Evolutionary conservation across 352 stramenopile genomes (phyloP).

Genomic region (Phytopythium litorale): DNA sequence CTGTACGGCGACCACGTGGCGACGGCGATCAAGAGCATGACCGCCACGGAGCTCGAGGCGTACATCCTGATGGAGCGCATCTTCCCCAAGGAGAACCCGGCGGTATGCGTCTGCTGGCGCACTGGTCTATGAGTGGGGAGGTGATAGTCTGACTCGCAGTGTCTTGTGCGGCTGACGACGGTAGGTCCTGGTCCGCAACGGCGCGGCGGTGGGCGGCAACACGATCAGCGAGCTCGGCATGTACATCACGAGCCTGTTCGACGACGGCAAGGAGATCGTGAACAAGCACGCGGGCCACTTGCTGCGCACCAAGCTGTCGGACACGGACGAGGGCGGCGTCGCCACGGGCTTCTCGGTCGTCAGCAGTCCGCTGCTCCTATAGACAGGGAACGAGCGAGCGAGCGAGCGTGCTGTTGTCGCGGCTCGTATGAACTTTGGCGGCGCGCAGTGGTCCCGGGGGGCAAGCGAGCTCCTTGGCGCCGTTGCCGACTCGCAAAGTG

Average conservation of each 20-base stretch:
- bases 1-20: constrained; percentile 94
- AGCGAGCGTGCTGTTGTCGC: neutral
- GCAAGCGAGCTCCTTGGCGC: neutral
- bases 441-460: too few relatives aligned
- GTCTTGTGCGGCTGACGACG: constrained; percentile 8
- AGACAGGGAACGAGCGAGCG: constrained; percentile 14
- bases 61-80: constrained; percentile 98
- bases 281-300: constrained; percentile 95
- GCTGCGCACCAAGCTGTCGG: constrained; percentile 93
- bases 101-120: constrained; percentile 16
- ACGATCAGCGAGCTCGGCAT: constrained; percentile 95
- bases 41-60: constrained; percentile 67
- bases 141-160: constrained; percentile 26
- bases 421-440: neutral
- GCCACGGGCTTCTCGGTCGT: constrained; percentile 93
- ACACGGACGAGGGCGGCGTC: constrained; percentile 96
- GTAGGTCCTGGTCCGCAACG: constrained; percentile 79
- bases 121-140: constrained; percentile 18
- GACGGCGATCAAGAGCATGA: constrained; percentile 77
- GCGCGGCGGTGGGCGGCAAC: constrained; percentile 58
- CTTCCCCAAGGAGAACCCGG: constrained; percentile 84
- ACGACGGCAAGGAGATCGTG: constrained; percentile 79
- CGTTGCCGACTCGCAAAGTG: neutral
- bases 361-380: constrained; percentile 87
- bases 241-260: constrained; percentile 89